Conservation (phyloP, 2,329 filamentous ascomycete genomes). For the Botrytis galanthina region DNA sequence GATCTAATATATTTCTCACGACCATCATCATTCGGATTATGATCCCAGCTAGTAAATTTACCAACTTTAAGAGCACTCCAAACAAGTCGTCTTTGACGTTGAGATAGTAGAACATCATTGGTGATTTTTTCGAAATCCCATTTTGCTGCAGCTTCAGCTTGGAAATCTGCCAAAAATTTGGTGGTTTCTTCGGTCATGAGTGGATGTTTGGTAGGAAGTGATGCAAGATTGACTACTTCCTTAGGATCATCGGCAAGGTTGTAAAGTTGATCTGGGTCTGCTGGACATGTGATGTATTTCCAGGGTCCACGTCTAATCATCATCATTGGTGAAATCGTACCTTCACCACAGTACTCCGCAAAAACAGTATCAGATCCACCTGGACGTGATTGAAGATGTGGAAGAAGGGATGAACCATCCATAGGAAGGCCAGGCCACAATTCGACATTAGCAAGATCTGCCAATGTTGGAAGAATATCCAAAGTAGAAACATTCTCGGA, state of each 20-base stretch:
- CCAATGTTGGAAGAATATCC: conserved; percentile 85
- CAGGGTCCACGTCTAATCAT: conserved; percentile 89
- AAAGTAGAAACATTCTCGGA: conserved; percentile 85
- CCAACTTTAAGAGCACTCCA: conserved; percentile 79
- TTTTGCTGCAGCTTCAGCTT: conserved; percentile 67
- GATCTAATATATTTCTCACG: conserved; percentile 78
- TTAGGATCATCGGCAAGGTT: conserved; percentile 66
- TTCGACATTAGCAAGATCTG: conserved; percentile 73
- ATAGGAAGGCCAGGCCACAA: conserved; percentile 72
- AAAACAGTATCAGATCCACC: conserved; percentile 80
- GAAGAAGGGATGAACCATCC: conserved; percentile 78
- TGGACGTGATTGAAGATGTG: conserved; percentile 66
- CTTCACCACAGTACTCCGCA: conserved; percentile 93
- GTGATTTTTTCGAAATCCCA: conserved; percentile 85
- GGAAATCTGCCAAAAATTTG: conserved; percentile 59
- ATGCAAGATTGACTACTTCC: conserved; percentile 41
- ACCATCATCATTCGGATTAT: conserved; percentile 70
- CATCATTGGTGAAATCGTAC: conserved; percentile 82
- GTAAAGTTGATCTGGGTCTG: conserved; percentile 81
- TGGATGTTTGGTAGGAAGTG: conserved; percentile 40
- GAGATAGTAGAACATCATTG: conserved; percentile 68
- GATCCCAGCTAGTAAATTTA: conserved; percentile 80
- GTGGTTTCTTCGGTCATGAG: conserved; percentile 38
- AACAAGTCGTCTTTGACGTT: conserved; percentile 74
- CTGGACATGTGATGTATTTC: conserved; percentile 88